phyloP scores from a whole-genome alignment of 139 green algal genomes.

The Picochlorum sp. region DNA sequence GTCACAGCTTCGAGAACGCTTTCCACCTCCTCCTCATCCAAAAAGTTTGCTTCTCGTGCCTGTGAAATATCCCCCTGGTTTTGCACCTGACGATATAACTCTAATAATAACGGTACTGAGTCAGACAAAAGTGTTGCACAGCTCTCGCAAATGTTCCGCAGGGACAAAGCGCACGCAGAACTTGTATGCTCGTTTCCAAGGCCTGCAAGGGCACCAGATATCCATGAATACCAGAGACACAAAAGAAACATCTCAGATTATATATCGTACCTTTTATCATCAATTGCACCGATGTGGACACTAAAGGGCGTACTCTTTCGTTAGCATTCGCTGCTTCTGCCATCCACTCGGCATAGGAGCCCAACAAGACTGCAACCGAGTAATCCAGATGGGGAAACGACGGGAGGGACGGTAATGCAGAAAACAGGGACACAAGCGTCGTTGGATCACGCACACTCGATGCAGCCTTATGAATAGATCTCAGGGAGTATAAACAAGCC shows the following conservation, averaged over 20 bases:
- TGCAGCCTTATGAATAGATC: constrained; percentile 39
- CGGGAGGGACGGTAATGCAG: constrained; percentile 48
- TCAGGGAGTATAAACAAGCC: constrained; percentile 62
- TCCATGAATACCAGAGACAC: not conserved
- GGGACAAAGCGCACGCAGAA: constrained; percentile 36
- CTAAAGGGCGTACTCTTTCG: not conserved
- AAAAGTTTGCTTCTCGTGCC: constrained; percentile 6
- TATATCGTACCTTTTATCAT: not conserved
- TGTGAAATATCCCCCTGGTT: constrained; percentile 22
- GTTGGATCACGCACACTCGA: constrained; percentile 36
- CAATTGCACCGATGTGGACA: not conserved
- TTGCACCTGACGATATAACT: constrained; percentile 51
- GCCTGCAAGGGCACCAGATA: constrained; percentile 5
- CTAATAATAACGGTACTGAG: constrained; percentile 40
- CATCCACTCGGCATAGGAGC: constrained; percentile 48
- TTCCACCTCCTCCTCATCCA: constrained; percentile 54
- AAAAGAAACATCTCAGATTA: not conserved
- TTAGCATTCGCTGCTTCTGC: constrained; percentile 17
- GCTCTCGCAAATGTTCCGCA: constrained; percentile 51
- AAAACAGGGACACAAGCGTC: constrained; percentile 45
- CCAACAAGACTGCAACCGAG: constrained; percentile 46
- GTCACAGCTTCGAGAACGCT: constrained; percentile 37
- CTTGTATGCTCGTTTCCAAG: constrained; percentile 22
- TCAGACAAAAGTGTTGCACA: constrained; percentile 39
- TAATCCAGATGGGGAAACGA: constrained; percentile 36